Conservation (phyloP, 176 grass and related monocot genomes). For the Chloris gayana region DNA sequence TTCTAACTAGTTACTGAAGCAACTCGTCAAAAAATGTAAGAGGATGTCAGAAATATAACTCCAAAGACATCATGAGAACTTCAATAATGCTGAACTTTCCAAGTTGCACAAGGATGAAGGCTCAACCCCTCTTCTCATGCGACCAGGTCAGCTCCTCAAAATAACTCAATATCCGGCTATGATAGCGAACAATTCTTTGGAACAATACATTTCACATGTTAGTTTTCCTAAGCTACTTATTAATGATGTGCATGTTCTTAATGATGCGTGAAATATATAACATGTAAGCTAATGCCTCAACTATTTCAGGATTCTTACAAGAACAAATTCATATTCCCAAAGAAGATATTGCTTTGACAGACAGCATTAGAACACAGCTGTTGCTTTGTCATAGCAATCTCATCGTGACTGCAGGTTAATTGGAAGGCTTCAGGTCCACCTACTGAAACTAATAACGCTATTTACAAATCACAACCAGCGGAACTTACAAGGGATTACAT, state of each 20-base stretch:
- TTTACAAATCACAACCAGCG: background rate
- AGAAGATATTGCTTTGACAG: background rate
- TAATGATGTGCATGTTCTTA: too few species aligned
- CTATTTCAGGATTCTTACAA: background rate
- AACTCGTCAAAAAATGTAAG: background rate
- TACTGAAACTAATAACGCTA: background rate
- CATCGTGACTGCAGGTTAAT: background rate
- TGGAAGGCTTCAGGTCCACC: background rate
- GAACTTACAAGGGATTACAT: slow-evolving; percentile 26
- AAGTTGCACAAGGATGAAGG: background rate
- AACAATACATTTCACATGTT: background rate
- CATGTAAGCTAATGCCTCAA: background rate
- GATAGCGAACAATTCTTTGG: slow-evolving; percentile 4
- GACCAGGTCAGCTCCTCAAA: background rate
- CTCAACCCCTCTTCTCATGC: background rate
- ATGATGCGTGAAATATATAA: background rate
- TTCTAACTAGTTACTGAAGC: background rate
- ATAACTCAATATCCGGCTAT: background rate
- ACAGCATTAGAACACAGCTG: background rate
- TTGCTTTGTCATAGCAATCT: background rate
- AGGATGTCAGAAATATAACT: slow-evolving; percentile 21
- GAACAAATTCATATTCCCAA: background rate
- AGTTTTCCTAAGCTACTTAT: background rate
- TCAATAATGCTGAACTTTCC: background rate
- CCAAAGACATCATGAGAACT: background rate